A percentile compares a stretch with the other conserved stretches of the same genome.
Evolutionary conservation across 164 flowering plant species (phyloP).

Genomic region (Amborella trichopoda): DNA sequence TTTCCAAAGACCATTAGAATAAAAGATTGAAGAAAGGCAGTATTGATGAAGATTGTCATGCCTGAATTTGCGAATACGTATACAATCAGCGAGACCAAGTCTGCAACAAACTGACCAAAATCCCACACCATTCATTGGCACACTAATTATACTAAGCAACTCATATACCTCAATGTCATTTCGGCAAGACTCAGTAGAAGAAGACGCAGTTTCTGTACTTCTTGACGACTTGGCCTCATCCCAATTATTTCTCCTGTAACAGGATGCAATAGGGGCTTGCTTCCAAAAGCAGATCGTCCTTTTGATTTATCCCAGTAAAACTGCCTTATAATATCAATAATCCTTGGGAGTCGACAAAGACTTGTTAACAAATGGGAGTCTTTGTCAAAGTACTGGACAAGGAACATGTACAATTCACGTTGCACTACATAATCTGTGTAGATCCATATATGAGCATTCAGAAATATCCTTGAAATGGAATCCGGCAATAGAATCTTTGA

Average conservation of each 20-base stretch:
- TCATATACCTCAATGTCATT: slow-evolving; percentile 82
- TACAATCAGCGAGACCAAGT: too few relatives aligned
- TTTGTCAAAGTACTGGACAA: slow-evolving; percentile 84
- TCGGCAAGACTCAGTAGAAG: slow-evolving; percentile 93
- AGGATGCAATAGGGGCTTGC: slow-evolving; percentile 53
- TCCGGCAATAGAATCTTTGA: slow-evolving; percentile 75
- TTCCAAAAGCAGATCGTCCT: slow-evolving; percentile 35
- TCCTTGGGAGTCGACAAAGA: slow-evolving; percentile 68
- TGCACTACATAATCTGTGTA: slow-evolving; percentile 71
- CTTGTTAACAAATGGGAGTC: slow-evolving; percentile 64
- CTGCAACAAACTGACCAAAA: too few relatives aligned
- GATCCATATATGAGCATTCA: slow-evolving; percentile 85
- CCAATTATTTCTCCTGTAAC: slow-evolving; percentile 42
- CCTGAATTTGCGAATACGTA: too few relatives aligned
- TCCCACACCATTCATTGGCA: too few relatives aligned
- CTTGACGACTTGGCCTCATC: slow-evolving; percentile 69
- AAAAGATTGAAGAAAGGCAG: not conserved
- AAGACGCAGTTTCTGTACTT: slow-evolving; percentile 86
- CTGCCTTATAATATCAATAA: slow-evolving; percentile 65
- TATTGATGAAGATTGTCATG: not conserved
- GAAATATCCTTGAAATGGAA: slow-evolving; percentile 69
- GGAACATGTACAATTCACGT: slow-evolving; percentile 88
- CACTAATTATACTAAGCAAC: too few relatives aligned
- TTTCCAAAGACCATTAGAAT: slow-evolving; percentile 1
- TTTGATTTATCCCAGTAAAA: slow-evolving; percentile 70